Base-by-base conservation (phyloP, 371 early-diverging fungal species). In the Nematocida major region DNA sequence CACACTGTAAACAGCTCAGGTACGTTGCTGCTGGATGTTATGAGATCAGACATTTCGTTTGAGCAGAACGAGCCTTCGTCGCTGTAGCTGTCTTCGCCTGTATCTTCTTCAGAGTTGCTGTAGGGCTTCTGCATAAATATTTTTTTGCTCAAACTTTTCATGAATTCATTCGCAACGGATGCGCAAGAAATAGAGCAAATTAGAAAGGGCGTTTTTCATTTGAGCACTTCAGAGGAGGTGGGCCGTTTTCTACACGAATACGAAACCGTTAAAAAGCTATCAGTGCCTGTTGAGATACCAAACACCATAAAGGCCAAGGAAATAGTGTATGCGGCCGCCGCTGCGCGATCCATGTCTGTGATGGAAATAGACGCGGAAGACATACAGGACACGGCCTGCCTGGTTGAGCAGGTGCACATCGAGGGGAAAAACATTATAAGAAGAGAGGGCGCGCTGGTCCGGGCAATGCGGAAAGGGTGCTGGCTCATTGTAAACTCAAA, bases 401-500 rank as follows among this genome's bases (percentile, higher is more conserved):
- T 73, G 15, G 53, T 73, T n/a, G 76, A 73, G 76, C 76, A 73
- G 66, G 48, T 73, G 51, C 76, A 73, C 62, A 63, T 73, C 3
- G 76, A 73, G 51, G 76, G 65, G 38, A 73, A 50, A 50, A 38
- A 50, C 13, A 73, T 73, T 39, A 45, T 73, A n/a, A 3, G 34
- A 13, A 90, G 91, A 81, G 93, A 96, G 84, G 98, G 99, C 79
- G 89, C 92, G 0, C 86, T 99, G 34, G 92, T 96, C 0, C 87
- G 91, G 82, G 97, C 98, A 0, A 87, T 98, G 79, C 87, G 91
- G 34, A 89, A 93, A 53, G 98, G 98, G n/a, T 88, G 93, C 80
- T 98, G 98, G 98, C 89, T 99, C 68, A 94, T 99, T 11, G 87
- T 99, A 47, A 98, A 99, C 54, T 63, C 76, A 13, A 43, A 39